Conservation (phyloP, 2,329 filamentous ascomycete genomes). For the Hirsutella thompsonii region DNA sequence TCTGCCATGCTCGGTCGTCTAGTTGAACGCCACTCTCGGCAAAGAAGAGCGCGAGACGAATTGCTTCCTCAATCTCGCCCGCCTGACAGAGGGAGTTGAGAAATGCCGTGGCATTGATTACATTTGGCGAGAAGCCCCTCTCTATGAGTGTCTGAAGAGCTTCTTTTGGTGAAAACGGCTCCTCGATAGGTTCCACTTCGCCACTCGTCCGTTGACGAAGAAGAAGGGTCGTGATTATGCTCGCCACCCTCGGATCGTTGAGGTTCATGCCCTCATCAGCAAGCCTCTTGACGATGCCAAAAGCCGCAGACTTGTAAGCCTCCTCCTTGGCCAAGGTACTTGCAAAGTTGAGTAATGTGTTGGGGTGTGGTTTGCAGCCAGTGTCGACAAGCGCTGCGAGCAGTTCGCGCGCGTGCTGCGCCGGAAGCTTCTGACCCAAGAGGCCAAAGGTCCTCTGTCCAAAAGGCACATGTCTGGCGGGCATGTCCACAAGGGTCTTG, state of each 20-base stretch:
- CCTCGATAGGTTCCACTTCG: constrained; percentile 7
- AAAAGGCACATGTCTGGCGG: constrained; percentile 19
- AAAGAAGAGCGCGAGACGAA: constrained; percentile 19
- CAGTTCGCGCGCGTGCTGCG: constrained; percentile 19
- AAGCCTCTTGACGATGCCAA: constrained; percentile 24
- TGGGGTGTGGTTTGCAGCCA: constrained; percentile 19
- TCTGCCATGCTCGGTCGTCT: constrained; percentile 54
- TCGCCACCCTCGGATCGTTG: constrained; percentile 32
- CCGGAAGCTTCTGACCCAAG: constrained; percentile 15
- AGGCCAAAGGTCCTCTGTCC: constrained; percentile 24
- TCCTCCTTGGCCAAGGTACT: constrained; percentile 26
- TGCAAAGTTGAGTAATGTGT: constrained; percentile 36
- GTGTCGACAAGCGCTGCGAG: constrained; percentile 19
- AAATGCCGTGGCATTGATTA: constrained; percentile 50
- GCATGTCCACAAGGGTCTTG: constrained; percentile 16
- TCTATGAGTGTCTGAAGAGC: constrained; percentile 33
- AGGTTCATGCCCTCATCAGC: constrained; percentile 28
- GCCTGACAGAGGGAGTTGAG: constrained; percentile 57
- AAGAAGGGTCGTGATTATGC: constrained; percentile 48
- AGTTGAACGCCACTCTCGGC: constrained; percentile 38
- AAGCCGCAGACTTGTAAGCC: constrained; percentile 26
- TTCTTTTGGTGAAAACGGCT: constrained; percentile 15
- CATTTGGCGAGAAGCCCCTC: constrained; percentile 50
- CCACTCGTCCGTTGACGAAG: constrained; percentile 13
- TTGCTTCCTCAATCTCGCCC: constrained; percentile 21